Percentiles rank a stretch among this genome's conserved stretches.
Conservation (phyloP, 352 stramenopile genomes). For the Pythium aquatile region DNA sequence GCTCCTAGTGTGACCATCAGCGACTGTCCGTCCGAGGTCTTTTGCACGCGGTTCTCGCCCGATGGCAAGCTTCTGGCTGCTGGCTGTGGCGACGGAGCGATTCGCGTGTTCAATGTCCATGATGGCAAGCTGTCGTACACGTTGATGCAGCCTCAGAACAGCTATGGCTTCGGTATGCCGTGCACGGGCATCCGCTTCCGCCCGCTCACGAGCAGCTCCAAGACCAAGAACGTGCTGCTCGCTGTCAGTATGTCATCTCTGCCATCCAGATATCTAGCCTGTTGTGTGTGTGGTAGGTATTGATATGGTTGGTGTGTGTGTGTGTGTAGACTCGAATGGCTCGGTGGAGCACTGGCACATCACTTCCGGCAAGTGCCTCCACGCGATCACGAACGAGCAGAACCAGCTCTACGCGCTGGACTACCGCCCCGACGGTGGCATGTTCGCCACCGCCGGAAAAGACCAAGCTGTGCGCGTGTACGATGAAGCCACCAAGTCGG, state of each 20-base stretch:
- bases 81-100: slow-evolving; percentile 83
- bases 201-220: slow-evolving; percentile 71
- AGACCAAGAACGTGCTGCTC: slow-evolving; percentile 92
- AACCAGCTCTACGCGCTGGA: slow-evolving; percentile 91
- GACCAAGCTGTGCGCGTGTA: slow-evolving; percentile 89
- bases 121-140: slow-evolving; percentile 82
- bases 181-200: slow-evolving; percentile 85
- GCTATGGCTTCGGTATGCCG: slow-evolving; percentile 73
- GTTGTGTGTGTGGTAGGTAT: no score
- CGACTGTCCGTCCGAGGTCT: slow-evolving; percentile 87
- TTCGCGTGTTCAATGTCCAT: slow-evolving; percentile 81
- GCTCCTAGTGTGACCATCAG: slow-evolving; percentile 83
- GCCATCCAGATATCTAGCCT: no score
- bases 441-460: slow-evolving; percentile 89
- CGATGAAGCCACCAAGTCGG: slow-evolving; percentile 86
- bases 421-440: slow-evolving; percentile 79
- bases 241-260: slow-evolving; percentile 63
- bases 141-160: slow-evolving; percentile 70
- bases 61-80: slow-evolving; percentile 83
- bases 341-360: slow-evolving; percentile 93
- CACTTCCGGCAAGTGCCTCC: slow-evolving; percentile 90
- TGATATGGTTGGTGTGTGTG: neutral
- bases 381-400: slow-evolving; percentile 84
- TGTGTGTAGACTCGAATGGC: slow-evolving; percentile 70
- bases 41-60: slow-evolving; percentile 84